These are phyloP conservation scores for Trichothecium sympodiale DNA, from an alignment of 2,329 filamentous ascomycete species.

Conservation along the genomic window DNA sequence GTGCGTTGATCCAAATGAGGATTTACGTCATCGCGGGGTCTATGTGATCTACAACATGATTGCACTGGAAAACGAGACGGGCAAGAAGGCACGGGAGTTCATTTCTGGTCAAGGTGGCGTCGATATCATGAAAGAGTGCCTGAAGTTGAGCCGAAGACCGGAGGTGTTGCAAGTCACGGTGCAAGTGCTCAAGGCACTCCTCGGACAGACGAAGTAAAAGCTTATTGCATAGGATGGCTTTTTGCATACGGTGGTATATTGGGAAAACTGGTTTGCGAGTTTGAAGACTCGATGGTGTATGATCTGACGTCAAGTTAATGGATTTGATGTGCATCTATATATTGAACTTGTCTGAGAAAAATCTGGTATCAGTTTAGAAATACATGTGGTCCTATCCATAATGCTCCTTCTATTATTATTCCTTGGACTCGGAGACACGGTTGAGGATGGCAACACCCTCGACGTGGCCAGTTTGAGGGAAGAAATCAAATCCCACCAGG, in stretches of 20 bases:
- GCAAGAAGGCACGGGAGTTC: constrained; percentile 46
- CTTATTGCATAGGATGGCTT: not conserved
- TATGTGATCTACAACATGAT: constrained; percentile 68
- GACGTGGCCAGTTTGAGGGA: constrained; percentile 72
- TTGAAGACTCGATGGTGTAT: too few species aligned
- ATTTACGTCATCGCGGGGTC: constrained; percentile 60
- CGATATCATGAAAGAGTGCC: constrained; percentile 55
- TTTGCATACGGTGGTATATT: too few species aligned
- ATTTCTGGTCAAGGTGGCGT: constrained; percentile 53
- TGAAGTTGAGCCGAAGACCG: constrained; percentile 56
- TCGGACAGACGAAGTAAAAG: constrained; percentile 26
- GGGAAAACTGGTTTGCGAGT: too few species aligned
- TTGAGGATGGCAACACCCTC: constrained; percentile 58
- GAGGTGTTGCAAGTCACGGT: constrained; percentile 63
- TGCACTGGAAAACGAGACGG: constrained; percentile 52
- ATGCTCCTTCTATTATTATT: not conserved
- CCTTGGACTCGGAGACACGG: constrained; percentile 29
- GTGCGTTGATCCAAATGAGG: constrained; percentile 62
- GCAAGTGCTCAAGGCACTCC: constrained; percentile 58
- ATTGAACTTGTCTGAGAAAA: too few species aligned
- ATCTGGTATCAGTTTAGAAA: too few species aligned
- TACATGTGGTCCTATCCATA: too few species aligned
- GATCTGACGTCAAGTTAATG: too few species aligned
- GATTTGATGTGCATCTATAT: too few species aligned
- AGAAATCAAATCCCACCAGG: constrained; percentile 89